These are phyloP conservation scores for Daldinia childiae DNA, from an alignment of 495 filamentous ascomycete genomes.

Conservation along the genomic window DNA sequence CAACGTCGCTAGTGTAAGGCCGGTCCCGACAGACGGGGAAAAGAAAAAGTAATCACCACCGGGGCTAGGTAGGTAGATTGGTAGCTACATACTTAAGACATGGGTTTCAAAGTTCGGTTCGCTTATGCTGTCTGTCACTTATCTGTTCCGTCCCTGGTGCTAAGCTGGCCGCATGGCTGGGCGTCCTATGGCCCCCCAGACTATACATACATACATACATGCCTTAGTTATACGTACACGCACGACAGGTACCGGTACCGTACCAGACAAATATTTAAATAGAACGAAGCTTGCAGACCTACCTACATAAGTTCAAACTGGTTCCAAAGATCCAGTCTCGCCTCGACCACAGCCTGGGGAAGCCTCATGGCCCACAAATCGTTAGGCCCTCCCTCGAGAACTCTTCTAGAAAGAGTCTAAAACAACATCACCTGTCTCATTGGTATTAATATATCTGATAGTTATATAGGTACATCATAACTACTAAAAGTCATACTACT, in stretches of 20 bases:
- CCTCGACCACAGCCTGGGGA: background rate
- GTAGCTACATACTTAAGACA: background rate
- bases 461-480: background rate
- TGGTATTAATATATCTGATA: background rate
- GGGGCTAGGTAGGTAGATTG: no score
- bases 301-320: background rate
- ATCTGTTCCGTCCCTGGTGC: slow-evolving; percentile 7
- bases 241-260: background rate
- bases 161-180: background rate
- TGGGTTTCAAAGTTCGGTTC: slow-evolving; percentile 23
- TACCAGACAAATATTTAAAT: background rate
- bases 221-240: background rate
- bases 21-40: slow-evolving; percentile 10
- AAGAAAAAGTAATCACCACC: background rate
- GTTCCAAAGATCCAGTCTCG: background rate
- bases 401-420: slow-evolving; percentile 25
- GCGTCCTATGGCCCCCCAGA: background rate
- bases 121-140: slow-evolving; percentile 17
- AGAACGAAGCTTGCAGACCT: background rate
- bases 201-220: slow-evolving; percentile 1
- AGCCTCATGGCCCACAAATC: slow-evolving; percentile 15
- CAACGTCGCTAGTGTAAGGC: slow-evolving; percentile 35
- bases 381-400: background rate
- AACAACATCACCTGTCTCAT: slow-evolving; percentile 17
- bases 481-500: background rate